Percentiles rank a stretch among this genome's conserved stretches.
Evolutionary conservation across 2,329 filamentous ascomycete genomes (phyloP).

Genomic region (Zasmidium citrigriseum): DNA sequence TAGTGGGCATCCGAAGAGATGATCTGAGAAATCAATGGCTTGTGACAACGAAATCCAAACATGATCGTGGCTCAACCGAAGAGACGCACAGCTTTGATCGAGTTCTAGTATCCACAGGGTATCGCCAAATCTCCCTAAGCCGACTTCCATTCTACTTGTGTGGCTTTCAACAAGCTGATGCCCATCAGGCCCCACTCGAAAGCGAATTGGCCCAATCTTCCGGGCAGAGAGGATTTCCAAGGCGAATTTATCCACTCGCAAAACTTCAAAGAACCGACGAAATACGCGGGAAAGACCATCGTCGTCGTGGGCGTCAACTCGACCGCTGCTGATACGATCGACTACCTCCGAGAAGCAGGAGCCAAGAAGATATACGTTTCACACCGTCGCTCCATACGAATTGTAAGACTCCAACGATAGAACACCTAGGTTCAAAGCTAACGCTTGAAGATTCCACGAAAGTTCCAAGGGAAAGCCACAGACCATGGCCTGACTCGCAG

Average conservation of each 20-base stretch:
- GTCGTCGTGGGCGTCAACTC: slow-evolving; percentile 47
- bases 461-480: not conserved
- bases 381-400: not conserved
- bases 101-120: slow-evolving; percentile 35
- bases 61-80: slow-evolving; percentile 22
- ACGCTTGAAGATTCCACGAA: not conserved
- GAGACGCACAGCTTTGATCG: slow-evolving; percentile 36
- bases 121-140: not conserved
- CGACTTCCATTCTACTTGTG: too few species aligned
- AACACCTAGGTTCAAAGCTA: not conserved
- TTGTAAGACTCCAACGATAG: not conserved
- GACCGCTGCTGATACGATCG: slow-evolving; percentile 38
- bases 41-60: slow-evolving; percentile 33
- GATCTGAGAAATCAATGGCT: slow-evolving; percentile 30
- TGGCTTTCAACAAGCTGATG: not conserved
- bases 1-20: not conserved
- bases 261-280: slow-evolving; percentile 26
- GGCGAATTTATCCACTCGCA: slow-evolving; percentile 41
- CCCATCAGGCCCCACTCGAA: slow-evolving; percentile 30
- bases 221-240: slow-evolving; percentile 39
- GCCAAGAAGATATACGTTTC: slow-evolving; percentile 2
- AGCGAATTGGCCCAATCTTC: slow-evolving; percentile 39
- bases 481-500: not conserved
- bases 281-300: slow-evolving; percentile 45
- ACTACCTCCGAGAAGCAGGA: not conserved